Percentiles rank a stretch among this genome's conserved stretches.
Evolutionary conservation across 305 asterid genomes (phyloP).

Genomic region (Fraxinus sp.): DNA sequence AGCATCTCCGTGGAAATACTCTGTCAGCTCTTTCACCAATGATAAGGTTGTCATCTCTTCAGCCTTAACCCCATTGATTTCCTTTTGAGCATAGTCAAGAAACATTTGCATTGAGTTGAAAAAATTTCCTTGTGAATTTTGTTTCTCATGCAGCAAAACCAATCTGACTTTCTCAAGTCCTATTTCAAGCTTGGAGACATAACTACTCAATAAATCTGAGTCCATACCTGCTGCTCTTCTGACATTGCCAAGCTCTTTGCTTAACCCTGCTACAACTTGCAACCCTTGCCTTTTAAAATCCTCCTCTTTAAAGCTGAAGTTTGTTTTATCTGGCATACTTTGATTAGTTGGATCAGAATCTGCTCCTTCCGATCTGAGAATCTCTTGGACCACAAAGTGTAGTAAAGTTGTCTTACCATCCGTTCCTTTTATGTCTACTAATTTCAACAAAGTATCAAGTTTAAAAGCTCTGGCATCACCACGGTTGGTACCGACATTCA

Average conservation of each 20-base stretch:
- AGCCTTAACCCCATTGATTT: slow-evolving; percentile 51
- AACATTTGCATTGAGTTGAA: slow-evolving; percentile 66
- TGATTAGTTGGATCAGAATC: slow-evolving; percentile 36
- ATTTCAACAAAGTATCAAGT: slow-evolving; percentile 73
- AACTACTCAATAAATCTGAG: slow-evolving; percentile 80
- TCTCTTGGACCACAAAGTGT: slow-evolving; percentile 96
- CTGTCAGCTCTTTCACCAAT: slow-evolving; percentile 74
- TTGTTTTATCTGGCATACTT: slow-evolving; percentile 27
- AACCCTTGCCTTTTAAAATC: slow-evolving; percentile 75
- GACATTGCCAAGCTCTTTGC: slow-evolving; percentile 74
- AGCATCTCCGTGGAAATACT: slow-evolving; percentile 87
- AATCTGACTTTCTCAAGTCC: slow-evolving; percentile 72
- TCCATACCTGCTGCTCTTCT: slow-evolving; percentile 90
- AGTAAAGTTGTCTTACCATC: slow-evolving; percentile 94
- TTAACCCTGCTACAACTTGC: slow-evolving; percentile 71
- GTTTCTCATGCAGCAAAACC: slow-evolving; percentile 53
- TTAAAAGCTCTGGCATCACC: slow-evolving; percentile 93
- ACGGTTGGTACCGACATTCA: slow-evolving; percentile 91
- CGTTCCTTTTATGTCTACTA: slow-evolving; percentile 85
- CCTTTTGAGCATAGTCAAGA: slow-evolving; percentile 59
- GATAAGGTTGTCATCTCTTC: slow-evolving; percentile 62
- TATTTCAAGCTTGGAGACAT: slow-evolving; percentile 68
- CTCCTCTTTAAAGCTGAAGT: slow-evolving; percentile 48
- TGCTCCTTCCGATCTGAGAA: slow-evolving; percentile 70
- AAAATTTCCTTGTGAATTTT: slow-evolving; percentile 54